Evolutionary conservation across 2,329 filamentous ascomycete species (phyloP), one percentile per base, ranked within the genome.

Genomic region (Gnomoniopsis smithogilvyi): DNA sequence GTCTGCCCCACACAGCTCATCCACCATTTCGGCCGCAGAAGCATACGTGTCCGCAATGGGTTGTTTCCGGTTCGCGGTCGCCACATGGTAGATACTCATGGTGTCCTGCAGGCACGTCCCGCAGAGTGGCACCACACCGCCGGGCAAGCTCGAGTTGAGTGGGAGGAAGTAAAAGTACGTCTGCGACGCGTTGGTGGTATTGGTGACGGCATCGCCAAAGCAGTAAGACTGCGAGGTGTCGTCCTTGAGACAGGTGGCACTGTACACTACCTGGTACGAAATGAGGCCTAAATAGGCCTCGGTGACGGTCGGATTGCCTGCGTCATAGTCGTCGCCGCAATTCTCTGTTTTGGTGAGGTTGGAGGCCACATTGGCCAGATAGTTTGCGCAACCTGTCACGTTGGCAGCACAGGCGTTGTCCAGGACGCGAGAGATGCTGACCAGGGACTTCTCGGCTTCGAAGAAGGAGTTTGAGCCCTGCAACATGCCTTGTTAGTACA

Each of bases 401-500:
- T 93, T 80, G 61, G 87, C 87, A 3, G 78, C 78, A 73, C 95
- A 99, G 11, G 91, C 85, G 17, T 85, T 84, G 66, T 96, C 90
- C 54, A 99, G 85, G 21, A 90, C 87, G 62, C 86, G 84, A 1
- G 92, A 91, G 61, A 94, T 89, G 65, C 82, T 81, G 52, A 90
- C 79, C 38, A 89, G 79, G 6, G 90, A 89, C 68, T 85, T 88
- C 62, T 88, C 82, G 19, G 88, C 87, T 58, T 91, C 78, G 77
- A 98, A 98, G 76, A 97, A 96, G 45, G 86, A 85, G 54, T 81
- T 84, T 11, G 94, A 97, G 63, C 90, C 92, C 86, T 96, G 71
- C 17, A 36, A 38, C 17, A 7, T 33, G 34, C 21, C 47, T 47
- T 36, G 52, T 72, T 56, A 72, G 65, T 60, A 61, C 47, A 45